Conservation (phyloP, 768 basidiomycete genomes). For the Pleurotus cornucopiae region DNA sequence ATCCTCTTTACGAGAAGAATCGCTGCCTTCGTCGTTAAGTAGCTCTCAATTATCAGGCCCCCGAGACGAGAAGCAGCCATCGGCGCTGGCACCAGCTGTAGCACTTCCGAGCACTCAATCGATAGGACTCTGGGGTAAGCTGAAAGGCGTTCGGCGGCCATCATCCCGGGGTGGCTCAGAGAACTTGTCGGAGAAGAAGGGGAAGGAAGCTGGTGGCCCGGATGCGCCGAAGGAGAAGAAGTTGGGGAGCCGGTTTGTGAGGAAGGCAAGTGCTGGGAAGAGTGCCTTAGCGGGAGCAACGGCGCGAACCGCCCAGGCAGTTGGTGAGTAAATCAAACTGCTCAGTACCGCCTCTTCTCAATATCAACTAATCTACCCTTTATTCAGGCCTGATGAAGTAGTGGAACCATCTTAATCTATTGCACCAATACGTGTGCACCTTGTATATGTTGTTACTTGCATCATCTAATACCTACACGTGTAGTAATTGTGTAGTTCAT, state of each 20-base stretch:
- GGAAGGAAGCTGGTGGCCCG: slow-evolving; percentile 5
- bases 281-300: slow-evolving; percentile 9
- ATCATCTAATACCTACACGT: too few relatives aligned
- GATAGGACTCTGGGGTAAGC: slow-evolving; percentile 4
- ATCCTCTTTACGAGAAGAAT: too few relatives aligned
- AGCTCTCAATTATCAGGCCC: background rate
- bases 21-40: background rate
- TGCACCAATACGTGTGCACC: too few relatives aligned
- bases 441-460: too few relatives aligned
- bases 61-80: background rate
- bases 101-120: background rate
- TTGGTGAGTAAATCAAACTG: slow-evolving; percentile 7
- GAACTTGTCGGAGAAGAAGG: background rate
- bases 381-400: slow-evolving; percentile 3
- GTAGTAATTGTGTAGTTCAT: too few relatives aligned
- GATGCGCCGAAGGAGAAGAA: slow-evolving; percentile 12
- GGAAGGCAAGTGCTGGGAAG: slow-evolving; percentile 11
- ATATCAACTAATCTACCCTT: background rate
- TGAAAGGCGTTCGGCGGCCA: slow-evolving; percentile 14
- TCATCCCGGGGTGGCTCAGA: slow-evolving; percentile 1
- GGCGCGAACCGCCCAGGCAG: slow-evolving; percentile 10
- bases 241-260: slow-evolving; percentile 9
- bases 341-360: background rate
- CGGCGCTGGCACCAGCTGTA: background rate
- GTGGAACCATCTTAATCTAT: background rate